Evolutionary conservation across 345 rosid genomes (phyloP), one percentile per base, ranked within the genome.

Genomic region (Tarenaya hassleriana): DNA sequence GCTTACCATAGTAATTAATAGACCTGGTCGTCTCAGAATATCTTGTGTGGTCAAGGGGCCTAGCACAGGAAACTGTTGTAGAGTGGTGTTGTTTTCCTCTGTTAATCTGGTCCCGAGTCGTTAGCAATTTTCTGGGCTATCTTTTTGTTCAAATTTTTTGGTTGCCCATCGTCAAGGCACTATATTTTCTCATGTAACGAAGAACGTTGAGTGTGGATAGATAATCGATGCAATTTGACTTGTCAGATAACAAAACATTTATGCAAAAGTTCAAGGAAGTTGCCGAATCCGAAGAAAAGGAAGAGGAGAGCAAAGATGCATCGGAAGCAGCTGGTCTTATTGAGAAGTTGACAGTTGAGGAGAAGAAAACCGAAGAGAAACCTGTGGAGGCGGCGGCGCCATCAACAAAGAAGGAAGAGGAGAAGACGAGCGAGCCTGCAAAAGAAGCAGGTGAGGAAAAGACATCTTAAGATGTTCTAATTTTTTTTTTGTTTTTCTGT

Each of bases 241-340:
- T 58, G 1, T 45, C 74, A 91, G 98, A 91, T 69, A 80, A 92
- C 82, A 91, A 84, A 72, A 60, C 60, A 16, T 91, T 87, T 65
- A 91, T 82, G 98, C 81, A 87, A 40, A 76, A 2, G 32, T 60
- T 87, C 61, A 73, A 77, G 52, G 95, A 87, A 64, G 83, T 80
- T 56, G 88, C 80, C 27, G 97, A 83, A 61, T 62, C 72, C 18
- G 95, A 77, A 64, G 64, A 66, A 40, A 33, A 47, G 6, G 76
- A 74, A 61, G 89, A 82, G 73, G 95, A 80, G 67, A 76, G 74
- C 66, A 53, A 74, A 66, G 95, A 84, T 59, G 92, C 98, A 17
- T 55, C 81, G 21, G 78, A 76, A 19, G 61, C 89, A 20, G 92
- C 96, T 31, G 85, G 75, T 33, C 84, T 75, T 47, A 79, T 91